Conservation (phyloP, 306 rosid species). For the Begonia fuchsioides region DNA sequence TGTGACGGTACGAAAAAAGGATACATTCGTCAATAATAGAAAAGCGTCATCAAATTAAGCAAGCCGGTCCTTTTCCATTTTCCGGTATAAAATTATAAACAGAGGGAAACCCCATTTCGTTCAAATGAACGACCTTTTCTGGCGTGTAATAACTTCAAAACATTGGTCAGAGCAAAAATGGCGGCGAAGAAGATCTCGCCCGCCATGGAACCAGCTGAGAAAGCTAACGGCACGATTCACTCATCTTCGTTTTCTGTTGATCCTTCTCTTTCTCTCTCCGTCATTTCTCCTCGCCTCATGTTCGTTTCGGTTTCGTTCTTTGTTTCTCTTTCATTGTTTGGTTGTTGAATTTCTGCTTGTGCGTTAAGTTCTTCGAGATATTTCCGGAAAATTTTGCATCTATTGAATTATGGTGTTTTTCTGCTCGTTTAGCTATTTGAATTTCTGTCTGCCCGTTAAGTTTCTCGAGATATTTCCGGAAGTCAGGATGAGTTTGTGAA, state of each 20-base stretch:
- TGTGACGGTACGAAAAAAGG: too few relatives aligned
- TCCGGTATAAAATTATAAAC: neutral
- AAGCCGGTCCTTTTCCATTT: neutral
- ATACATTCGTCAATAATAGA: too few relatives aligned
- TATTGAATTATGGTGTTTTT: too few relatives aligned
- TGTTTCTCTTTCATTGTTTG: neutral
- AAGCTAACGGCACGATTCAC: slow-evolving; percentile 14
- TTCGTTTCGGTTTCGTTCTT: slow-evolving; percentile 15
- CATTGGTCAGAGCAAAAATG: neutral
- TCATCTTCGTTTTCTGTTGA: slow-evolving; percentile 44
- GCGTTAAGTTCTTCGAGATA: too few relatives aligned
- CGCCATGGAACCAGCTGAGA: neutral
- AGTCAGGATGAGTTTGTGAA: too few relatives aligned
- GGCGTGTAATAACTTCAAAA: too few relatives aligned
- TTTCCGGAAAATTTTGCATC: too few relatives aligned
- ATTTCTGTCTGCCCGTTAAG: too few relatives aligned
- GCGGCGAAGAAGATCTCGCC: neutral
- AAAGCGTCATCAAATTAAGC: neutral
- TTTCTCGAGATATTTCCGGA: too few relatives aligned
- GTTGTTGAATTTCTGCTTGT: neutral
- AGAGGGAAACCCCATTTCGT: neutral
- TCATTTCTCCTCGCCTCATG: slow-evolving; percentile 38
- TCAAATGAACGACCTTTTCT: neutral
- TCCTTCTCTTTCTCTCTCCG: slow-evolving; percentile 39
- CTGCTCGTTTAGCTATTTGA: too few relatives aligned